Evolutionary conservation across 768 basidiomycete genomes (phyloP).

Genomic region (Naganishia antarctica): DNA sequence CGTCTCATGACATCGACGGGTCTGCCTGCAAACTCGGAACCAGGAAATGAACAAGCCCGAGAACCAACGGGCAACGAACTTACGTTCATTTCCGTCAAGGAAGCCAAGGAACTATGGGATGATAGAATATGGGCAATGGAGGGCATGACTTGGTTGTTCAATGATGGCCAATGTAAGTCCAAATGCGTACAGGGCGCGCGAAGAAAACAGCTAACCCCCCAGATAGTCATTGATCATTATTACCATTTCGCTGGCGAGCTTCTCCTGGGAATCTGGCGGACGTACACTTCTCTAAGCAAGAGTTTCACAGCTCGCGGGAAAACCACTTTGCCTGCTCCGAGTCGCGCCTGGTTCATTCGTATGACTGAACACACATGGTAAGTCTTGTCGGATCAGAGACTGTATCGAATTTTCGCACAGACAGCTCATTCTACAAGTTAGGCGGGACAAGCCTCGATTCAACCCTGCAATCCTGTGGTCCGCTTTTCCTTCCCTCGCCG

Average conservation of each 20-base stretch:
- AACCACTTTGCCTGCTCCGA: slow-evolving; percentile 56
- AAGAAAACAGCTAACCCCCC: neutral
- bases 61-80: slow-evolving; percentile 65
- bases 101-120: slow-evolving; percentile 65
- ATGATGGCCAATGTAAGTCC: slow-evolving; percentile 54
- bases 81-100: slow-evolving; percentile 58
- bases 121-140: slow-evolving; percentile 62
- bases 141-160: slow-evolving; percentile 59
- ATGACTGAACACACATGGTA: slow-evolving; percentile 39
- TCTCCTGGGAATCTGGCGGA: slow-evolving; percentile 67
- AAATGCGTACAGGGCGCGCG: neutral
- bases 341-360: slow-evolving; percentile 67
- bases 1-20: slow-evolving; percentile 66
- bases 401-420: no score
- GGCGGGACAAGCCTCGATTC: slow-evolving; percentile 71
- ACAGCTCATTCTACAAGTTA: neutral
- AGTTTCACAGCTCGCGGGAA: slow-evolving; percentile 42
- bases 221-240: slow-evolving; percentile 66
- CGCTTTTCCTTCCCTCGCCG: slow-evolving; percentile 58
- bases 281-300: slow-evolving; percentile 51
- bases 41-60: slow-evolving; percentile 63
- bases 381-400: slow-evolving; percentile 14
- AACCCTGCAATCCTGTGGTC: slow-evolving; percentile 71
- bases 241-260: slow-evolving; percentile 84
- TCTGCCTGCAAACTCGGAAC: slow-evolving; percentile 57